phyloP scores from a whole-genome alignment of 176 grass and related monocot genomes.

The Zizania latifolia region DNA sequence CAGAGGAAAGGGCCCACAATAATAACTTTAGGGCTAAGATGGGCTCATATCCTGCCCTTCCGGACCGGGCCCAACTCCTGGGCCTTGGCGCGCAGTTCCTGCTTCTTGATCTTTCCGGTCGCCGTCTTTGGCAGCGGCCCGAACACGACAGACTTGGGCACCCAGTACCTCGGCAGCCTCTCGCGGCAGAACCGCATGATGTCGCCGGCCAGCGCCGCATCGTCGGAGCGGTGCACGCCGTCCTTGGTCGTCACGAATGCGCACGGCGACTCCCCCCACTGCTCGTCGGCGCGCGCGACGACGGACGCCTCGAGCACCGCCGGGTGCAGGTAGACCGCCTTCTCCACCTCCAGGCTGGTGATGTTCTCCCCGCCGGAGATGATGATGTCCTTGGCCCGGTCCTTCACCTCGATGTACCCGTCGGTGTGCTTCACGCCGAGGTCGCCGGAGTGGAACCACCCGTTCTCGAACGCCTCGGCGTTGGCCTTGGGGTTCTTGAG shows the following conservation, averaged over 20 bases:
- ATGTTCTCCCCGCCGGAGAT: constrained; percentile 99
- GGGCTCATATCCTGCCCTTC: constrained; percentile 64
- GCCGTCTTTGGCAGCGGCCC: constrained; percentile 87
- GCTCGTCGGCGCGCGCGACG: constrained; percentile 78
- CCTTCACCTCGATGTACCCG: constrained; percentile 88
- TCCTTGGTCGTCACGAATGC: constrained; percentile 78
- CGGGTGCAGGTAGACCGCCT: constrained; percentile 70
- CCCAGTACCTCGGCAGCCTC: constrained; percentile 80
- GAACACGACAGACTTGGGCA: constrained; percentile 93
- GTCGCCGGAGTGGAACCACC: constrained; percentile 94
- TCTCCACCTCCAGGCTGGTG: constrained; percentile 93
- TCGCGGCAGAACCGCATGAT: constrained; percentile 75
- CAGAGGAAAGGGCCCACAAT: no score
- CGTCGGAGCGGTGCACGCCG: constrained; percentile 37
- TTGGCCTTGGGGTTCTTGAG: constrained; percentile 78
- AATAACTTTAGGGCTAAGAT: background rate
- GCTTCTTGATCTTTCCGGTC: constrained; percentile 96
- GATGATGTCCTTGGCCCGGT: constrained; percentile 95
- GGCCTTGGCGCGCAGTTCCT: constrained; percentile 71
- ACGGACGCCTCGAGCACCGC: constrained; percentile 79
- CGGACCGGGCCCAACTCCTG: constrained; percentile 74
- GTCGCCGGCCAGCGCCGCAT: constrained; percentile 43
- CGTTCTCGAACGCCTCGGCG: constrained; percentile 66
- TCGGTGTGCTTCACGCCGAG: constrained; percentile 69
- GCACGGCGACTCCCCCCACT: constrained; percentile 91